Percentiles rank a stretch among this genome's conserved stretches.
Conservation (phyloP, 108 stramenopile species). For the Fragilaria crotonensis region DNA sequence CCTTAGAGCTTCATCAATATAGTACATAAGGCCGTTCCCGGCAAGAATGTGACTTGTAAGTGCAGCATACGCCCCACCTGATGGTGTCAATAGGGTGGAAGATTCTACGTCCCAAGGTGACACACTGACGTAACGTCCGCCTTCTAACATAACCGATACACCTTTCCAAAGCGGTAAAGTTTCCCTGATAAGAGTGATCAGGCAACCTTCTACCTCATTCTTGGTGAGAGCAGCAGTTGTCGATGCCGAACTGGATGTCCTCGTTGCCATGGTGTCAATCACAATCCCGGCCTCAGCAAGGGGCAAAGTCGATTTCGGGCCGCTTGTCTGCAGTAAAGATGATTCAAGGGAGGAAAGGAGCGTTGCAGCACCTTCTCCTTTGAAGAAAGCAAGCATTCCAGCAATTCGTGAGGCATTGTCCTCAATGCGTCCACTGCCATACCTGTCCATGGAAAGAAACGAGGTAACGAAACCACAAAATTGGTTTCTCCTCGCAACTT, state of each 20-base stretch:
- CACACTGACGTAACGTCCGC: neutral
- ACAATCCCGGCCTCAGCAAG: neutral
- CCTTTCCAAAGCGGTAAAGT: conserved; percentile 8
- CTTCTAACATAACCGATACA: neutral
- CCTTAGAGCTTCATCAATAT: conserved; percentile 13
- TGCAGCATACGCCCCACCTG: neutral
- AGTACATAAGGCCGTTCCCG: neutral
- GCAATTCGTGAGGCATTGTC: neutral
- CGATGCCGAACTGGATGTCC: neutral
- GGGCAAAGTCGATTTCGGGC: neutral
- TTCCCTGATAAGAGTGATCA: neutral
- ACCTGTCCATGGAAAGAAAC: neutral
- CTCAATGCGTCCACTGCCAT: neutral
- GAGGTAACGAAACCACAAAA: neutral
- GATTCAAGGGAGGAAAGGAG: neutral
- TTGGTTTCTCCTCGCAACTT: neutral
- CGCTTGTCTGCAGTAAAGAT: neutral
- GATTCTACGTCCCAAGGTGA: conserved; percentile 8
- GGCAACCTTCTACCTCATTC: neutral
- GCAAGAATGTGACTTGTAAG: neutral
- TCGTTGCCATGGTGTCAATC: neutral
- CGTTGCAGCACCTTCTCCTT: neutral
- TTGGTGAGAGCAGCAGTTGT: neutral
- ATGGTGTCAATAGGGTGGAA: conserved; percentile 3
- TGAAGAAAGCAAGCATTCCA: neutral